A percentile compares a stretch with the other conserved stretches of the same genome.
phyloP scores from a whole-genome alignment of 208 protist species.

The Leishmania gerbilli region DNA sequence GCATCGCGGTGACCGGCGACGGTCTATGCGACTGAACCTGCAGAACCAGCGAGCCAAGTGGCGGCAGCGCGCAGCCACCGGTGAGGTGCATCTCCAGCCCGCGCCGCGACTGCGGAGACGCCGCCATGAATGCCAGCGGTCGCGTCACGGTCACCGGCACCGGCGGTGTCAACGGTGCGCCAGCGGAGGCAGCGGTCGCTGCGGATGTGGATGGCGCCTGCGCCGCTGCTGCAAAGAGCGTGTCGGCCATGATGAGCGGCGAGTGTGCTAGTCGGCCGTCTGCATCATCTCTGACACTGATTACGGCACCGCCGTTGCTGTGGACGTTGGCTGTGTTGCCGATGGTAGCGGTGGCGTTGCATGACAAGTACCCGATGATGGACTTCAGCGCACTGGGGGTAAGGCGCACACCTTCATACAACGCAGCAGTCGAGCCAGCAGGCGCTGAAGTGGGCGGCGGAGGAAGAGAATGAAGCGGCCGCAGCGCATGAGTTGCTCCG shows the following conservation, averaged over 20 bases:
- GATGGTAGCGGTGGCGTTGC: background rate
- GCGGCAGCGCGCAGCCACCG: constrained; percentile 48
- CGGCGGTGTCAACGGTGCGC: background rate
- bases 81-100: constrained; percentile 36
- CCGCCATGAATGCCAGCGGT: constrained; percentile 50
- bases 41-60: constrained; percentile 42
- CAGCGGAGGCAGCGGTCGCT: background rate
- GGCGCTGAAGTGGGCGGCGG: background rate
- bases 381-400: background rate
- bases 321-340: background rate
- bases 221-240: constrained; percentile 10
- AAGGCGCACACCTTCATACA: background rate
- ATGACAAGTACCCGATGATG: constrained; percentile 6
- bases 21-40: constrained; percentile 18
- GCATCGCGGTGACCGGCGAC: background rate
- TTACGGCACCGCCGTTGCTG: background rate
- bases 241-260: constrained; percentile 1
- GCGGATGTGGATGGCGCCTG: constrained; percentile 7
- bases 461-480: background rate
- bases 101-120: constrained; percentile 31
- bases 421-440: background rate
- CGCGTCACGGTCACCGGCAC: constrained; percentile 18
- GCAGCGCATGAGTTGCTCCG: background rate
- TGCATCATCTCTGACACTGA: background rate
- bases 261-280: background rate